Base-by-base conservation (phyloP, 2,329 filamentous ascomycete species). In the Fusarium vanettenii region DNA sequence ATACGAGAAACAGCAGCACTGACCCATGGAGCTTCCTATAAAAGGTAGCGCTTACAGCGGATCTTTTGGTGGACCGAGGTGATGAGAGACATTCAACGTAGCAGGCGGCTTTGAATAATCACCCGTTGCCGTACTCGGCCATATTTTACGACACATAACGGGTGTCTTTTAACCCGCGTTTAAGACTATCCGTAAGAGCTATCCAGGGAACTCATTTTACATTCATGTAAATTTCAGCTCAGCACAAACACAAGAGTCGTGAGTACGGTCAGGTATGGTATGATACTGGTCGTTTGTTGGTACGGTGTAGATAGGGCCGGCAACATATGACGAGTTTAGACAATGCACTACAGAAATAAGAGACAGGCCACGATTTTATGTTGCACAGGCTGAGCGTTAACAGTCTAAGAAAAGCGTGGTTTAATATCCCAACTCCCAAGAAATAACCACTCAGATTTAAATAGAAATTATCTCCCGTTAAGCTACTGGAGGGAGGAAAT, bases 71-170 rank as follows among this genome's bases (percentile, higher is more conserved):
- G 31, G 31, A 16, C n/a, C n/a, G n/a, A 59, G 31, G 33, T 18
- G 14, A n/a, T 11, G 29, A 33, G 20, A 27, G 9, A 8, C 6
- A n/a, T 5, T 22, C 33, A 27, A 27, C 20, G 33, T 60, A 41
- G 35, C 35, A 60, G 8, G 56, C 56, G 56, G 56, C 25, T 60
- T 29, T 9, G 7, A 60, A 60, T 41, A 60, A 60, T 6, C 22
- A 11, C 13, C 56, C 56, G 35, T 25, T 25, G 16, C 56, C 56
- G 22, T 60, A 33, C 20, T 13, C 7, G 7, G 75, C n/a, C 20
- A 83, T 45, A 0, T 4, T 37, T 18, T 37, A 37, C 9, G 35
- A 14, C 14, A 18, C 7, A 18, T 37, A 37, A 18, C 35, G 35
- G 35, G 35, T 18, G 14, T 18, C 35, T 18, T 37, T 37, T 6